Percentiles rank a stretch among this genome's conserved stretches.
Conservation (phyloP, 371 early-diverging fungal genomes). For the Syncephalis plumigaleata region DNA sequence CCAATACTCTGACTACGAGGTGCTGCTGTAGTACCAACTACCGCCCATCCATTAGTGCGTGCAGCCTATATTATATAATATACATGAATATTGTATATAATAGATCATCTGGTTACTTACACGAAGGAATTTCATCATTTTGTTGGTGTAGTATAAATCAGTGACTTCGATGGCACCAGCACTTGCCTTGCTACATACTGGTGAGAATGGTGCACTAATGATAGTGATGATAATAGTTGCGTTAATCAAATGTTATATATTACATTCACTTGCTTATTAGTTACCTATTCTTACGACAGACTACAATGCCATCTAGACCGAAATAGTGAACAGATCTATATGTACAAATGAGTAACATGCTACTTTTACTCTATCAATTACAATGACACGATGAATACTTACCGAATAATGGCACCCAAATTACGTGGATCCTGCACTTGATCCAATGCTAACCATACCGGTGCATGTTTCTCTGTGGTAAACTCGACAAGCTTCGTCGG, state of each 20-base stretch:
- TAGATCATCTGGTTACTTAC: slow-evolving; percentile 5
- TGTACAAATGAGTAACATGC: background rate
- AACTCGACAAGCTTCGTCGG: background rate
- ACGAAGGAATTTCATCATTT: slow-evolving; percentile 20
- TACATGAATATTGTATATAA: background rate
- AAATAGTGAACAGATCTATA: slow-evolving; percentile 29
- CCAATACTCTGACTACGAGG: slow-evolving; percentile 10
- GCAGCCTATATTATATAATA: background rate
- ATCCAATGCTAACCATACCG: slow-evolving; percentile 28
- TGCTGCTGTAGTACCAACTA: slow-evolving; percentile 23
- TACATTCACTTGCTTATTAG: background rate
- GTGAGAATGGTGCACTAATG: slow-evolving; percentile 18
- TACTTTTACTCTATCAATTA: background rate
- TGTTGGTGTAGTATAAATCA: slow-evolving; percentile 16
- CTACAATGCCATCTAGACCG: slow-evolving; percentile 33
- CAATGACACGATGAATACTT: no score
- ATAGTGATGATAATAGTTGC: background rate
- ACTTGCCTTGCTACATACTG: slow-evolving; percentile 33
- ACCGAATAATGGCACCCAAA: slow-evolving; percentile 33
- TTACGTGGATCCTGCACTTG: slow-evolving; percentile 40
- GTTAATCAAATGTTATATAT: background rate
- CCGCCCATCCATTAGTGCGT: slow-evolving; percentile 25
- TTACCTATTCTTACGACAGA: slow-evolving; percentile 12
- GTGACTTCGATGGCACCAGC: slow-evolving; percentile 36
- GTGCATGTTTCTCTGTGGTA: slow-evolving; percentile 6